phyloP scores from a whole-genome alignment of 2,329 filamentous ascomycete species.

The Colletotrichum endophyticum region DNA sequence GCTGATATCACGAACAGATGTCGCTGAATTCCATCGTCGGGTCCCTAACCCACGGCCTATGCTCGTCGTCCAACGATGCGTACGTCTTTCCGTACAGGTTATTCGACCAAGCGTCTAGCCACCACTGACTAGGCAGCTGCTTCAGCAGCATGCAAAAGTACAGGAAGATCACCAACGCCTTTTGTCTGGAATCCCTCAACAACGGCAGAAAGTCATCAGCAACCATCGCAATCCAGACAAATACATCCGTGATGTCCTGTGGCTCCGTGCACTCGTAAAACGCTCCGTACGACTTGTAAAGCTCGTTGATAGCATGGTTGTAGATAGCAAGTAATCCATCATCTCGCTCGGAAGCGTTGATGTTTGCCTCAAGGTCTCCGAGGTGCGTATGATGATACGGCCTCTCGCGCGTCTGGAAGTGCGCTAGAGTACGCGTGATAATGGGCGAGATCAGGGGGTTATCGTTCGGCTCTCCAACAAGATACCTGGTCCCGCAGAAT shows the following conservation, averaged over 20 bases:
- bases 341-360: conserved; percentile 15
- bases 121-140: conserved; percentile 36
- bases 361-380: conserved; percentile 25
- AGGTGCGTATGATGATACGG: conserved; percentile 24
- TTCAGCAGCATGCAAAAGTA: conserved; percentile 36
- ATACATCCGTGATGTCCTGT: conserved; percentile 40
- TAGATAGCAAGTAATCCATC: conserved; percentile 29
- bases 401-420: conserved; percentile 11
- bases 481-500: conserved; percentile 16
- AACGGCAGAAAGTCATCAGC: conserved; percentile 39
- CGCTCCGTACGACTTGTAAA: conserved; percentile 35
- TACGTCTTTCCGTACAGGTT: conserved; percentile 36
- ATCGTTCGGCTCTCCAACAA: conserved; percentile 1
- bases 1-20: not conserved
- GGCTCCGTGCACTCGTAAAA: conserved; percentile 20
- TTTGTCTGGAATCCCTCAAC: conserved; percentile 29
- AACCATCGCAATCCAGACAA: conserved; percentile 42
- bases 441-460: conserved; percentile 17
- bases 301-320: conserved; percentile 33
- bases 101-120: conserved; percentile 38
- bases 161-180: conserved; percentile 36
- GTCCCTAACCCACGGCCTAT: conserved; percentile 35
- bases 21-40: not conserved
- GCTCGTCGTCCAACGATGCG: conserved; percentile 36
- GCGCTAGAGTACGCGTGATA: conserved; percentile 4